phyloP scores from a whole-genome alignment of 129 eudicot species.

The Pittosporum tobira region DNA sequence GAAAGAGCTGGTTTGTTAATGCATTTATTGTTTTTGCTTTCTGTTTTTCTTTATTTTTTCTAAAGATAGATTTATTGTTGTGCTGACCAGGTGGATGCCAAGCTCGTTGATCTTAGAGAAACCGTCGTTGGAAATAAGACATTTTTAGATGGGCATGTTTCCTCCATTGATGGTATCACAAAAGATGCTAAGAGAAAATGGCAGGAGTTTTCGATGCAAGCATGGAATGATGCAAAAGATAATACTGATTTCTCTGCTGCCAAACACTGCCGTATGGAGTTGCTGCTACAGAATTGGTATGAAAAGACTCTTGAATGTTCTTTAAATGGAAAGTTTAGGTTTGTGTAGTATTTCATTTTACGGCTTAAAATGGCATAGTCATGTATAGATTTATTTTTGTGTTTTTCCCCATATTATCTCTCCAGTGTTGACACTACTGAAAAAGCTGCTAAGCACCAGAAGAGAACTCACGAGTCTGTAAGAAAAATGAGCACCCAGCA shows the following conservation, averaged over 20 bases:
- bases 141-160: conserved; percentile 63
- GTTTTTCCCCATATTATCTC: neutral
- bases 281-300: conserved; percentile 39
- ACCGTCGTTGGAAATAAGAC: conserved; percentile 45
- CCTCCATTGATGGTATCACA: conserved; percentile 61
- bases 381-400: neutral
- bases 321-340: neutral
- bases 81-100: conserved; percentile 56
- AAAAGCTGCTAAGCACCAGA: conserved; percentile 47
- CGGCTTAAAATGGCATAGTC: neutral
- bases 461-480: conserved; percentile 37
- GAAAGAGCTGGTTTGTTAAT: conserved; percentile 58
- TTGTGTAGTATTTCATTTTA: neutral
- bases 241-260: conserved; percentile 52
- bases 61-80: neutral
- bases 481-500: conserved; percentile 43
- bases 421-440: conserved; percentile 53
- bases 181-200: conserved; percentile 84
- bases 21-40: neutral
- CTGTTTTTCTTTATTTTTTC: neutral
- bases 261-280: conserved; percentile 54
- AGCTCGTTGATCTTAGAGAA: conserved; percentile 48
- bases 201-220: conserved; percentile 66
- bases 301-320: neutral
- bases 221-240: conserved; percentile 54